Percentiles rank a stretch among this genome's conserved stretches.
Conservation (phyloP, 2,329 filamentous ascomycete species). For the Bimuria novae-zelandiae region DNA sequence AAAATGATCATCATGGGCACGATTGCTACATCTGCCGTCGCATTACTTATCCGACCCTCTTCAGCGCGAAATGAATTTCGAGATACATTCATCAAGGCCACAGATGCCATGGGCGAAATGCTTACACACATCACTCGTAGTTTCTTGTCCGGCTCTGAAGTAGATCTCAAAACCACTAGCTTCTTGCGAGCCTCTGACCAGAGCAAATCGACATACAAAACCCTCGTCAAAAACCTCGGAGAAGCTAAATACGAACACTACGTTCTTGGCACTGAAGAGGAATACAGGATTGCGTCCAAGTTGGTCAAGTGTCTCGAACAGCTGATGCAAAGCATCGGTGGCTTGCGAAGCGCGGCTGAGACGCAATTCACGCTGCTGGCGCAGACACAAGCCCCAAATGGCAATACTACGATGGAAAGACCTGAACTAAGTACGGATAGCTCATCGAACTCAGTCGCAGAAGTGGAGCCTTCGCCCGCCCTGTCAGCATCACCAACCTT, state of each 20-base stretch:
- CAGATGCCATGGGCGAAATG: conserved; percentile 78
- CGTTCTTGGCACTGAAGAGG: conserved; percentile 74
- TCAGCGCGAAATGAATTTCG: conserved; percentile 77
- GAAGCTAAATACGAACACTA: conserved; percentile 93
- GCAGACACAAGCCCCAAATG: conserved; percentile 53
- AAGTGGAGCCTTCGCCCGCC: conserved; percentile 28
- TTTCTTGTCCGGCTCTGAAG: conserved; percentile 81
- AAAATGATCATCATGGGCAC: conserved; percentile 62
- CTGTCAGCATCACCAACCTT: conserved; percentile 40
- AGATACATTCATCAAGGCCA: conserved; percentile 73
- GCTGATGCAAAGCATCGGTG: conserved; percentile 86
- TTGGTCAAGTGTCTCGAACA: conserved; percentile 84
- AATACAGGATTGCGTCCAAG: conserved; percentile 77
- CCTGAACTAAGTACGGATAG: conserved; percentile 25
- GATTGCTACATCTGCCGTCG: conserved; percentile 54
- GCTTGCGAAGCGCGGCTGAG: conserved; percentile 83
- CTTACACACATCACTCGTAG: conserved; percentile 79
- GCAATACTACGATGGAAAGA: conserved; percentile 17
- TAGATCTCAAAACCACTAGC: conserved; percentile 70
- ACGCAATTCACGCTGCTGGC: conserved; percentile 86
- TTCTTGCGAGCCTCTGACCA: conserved; percentile 66
- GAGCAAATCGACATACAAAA: conserved; percentile 70
- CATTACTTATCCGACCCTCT: conserved; percentile 76
- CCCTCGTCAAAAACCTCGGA: conserved; percentile 75
- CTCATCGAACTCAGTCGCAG: conserved; percentile 29